These are phyloP conservation scores for Brassica hybrid DNA, from an alignment of 441 rosid species.

Conservation along the genomic window DNA sequence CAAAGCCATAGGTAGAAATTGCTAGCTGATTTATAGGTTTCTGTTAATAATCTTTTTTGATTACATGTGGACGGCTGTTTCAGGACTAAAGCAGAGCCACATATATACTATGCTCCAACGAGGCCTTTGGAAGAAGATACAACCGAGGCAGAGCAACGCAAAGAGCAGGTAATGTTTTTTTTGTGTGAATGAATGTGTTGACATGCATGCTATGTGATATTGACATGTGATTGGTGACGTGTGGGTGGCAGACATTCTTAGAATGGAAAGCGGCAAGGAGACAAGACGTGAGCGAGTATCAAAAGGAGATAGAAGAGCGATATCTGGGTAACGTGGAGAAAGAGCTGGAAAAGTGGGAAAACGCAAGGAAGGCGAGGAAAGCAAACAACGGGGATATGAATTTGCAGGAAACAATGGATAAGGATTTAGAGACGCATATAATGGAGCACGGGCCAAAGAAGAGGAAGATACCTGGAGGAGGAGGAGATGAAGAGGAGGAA, in stretches of 20 bases:
- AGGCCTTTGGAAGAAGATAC: conserved; percentile 59
- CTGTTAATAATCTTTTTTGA: conserved; percentile 32
- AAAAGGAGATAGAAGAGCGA: conserved; percentile 77
- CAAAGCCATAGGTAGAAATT: conserved; percentile 44
- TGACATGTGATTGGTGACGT: conserved; percentile 12
- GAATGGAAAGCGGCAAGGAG: conserved; percentile 84
- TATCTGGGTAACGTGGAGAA: conserved; percentile 77
- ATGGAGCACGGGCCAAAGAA: conserved; percentile 96
- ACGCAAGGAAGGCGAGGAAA: conserved; percentile 79
- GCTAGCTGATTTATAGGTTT: conserved; percentile 38
- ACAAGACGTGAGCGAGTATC: conserved; percentile 77
- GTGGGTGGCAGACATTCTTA: conserved; percentile 54
- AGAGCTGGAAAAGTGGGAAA: conserved; percentile 95
- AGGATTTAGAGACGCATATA: conserved; percentile 86
- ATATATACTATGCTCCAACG: conserved; percentile 67
- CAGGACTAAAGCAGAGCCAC: conserved; percentile 93
- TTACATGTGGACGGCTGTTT: conserved; percentile 41
- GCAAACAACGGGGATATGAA: conserved; percentile 55
- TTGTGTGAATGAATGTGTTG: conserved; percentile 14
- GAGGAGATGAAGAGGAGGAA: conserved; percentile 67
- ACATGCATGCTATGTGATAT: conserved; percentile 6
- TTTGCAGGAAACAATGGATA: conserved; percentile 97
- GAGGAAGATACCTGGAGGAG: conserved; percentile 78
- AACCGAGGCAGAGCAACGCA: conserved; percentile 57
- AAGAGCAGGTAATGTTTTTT: conserved; percentile 59